A percentile compares a stretch with the other conserved stretches of the same genome.
Evolutionary conservation across 495 filamentous ascomycete genomes (phyloP).

Genomic region (Aspergillus cavernicola): DNA sequence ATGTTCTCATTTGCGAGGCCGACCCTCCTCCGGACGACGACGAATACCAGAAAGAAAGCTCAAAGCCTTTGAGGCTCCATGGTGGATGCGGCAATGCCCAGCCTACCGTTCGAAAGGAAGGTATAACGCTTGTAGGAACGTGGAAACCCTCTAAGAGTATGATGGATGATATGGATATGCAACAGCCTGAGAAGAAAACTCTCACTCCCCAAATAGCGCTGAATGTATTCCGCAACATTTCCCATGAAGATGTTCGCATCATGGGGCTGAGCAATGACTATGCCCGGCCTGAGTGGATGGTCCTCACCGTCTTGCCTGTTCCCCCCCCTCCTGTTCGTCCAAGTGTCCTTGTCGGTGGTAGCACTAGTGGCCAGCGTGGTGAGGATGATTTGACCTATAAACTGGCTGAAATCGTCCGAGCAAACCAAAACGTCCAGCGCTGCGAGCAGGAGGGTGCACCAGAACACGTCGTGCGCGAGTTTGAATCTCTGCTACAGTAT

Average conservation of each 20-base stretch:
- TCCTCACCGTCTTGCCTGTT: constrained; percentile 90
- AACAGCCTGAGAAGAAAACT: constrained; percentile 73
- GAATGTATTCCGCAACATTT: constrained; percentile 79
- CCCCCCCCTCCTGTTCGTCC: constrained; percentile 93
- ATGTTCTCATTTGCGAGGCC: constrained; percentile 75
- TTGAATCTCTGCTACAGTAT: constrained; percentile 89
- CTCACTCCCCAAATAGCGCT: constrained; percentile 82
- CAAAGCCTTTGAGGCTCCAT: constrained; percentile 53
- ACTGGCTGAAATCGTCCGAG: constrained; percentile 94
- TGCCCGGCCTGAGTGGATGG: constrained; percentile 97
- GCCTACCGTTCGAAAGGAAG: constrained; percentile 79
- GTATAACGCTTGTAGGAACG: constrained; percentile 74
- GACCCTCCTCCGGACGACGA: constrained; percentile 63
- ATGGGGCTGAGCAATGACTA: constrained; percentile 92
- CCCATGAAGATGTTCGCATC: constrained; percentile 71
- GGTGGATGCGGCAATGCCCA: constrained; percentile 93
- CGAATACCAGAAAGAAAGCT: constrained; percentile 49
- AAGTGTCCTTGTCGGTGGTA: constrained; percentile 91
- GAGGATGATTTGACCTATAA: constrained; percentile 99
- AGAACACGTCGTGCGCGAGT: constrained; percentile 82
- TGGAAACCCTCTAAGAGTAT: constrained; percentile 71
- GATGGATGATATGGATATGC: constrained; percentile 60
- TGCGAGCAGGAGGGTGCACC: constrained; percentile 87
- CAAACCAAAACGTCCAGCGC: constrained; percentile 88
- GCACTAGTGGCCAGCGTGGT: constrained; percentile 78